Evolutionary conservation across 352 stramenopile species (phyloP).

Genomic region (Peronospora tabacina): DNA sequence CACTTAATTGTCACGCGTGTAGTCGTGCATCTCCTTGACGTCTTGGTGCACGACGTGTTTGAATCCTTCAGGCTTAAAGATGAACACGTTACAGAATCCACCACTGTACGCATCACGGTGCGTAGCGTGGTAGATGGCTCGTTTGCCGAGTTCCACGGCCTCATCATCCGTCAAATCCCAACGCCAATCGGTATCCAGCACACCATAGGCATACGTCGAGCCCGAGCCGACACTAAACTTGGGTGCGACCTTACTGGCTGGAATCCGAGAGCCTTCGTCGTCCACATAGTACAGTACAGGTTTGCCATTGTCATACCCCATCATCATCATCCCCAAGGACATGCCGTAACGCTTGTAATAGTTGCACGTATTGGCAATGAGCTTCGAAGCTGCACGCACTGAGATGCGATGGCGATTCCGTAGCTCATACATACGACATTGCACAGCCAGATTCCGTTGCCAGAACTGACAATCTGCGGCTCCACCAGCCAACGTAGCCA

Average conservation of each 20-base stretch:
- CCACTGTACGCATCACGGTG: constrained; percentile 98
- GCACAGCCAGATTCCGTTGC: constrained; percentile 97
- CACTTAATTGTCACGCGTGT: constrained; percentile 41
- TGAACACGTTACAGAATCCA: constrained; percentile 94
- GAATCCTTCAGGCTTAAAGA: constrained; percentile 97
- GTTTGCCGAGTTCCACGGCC: constrained; percentile 97
- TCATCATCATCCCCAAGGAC: constrained; percentile 99
- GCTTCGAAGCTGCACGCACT: constrained; percentile 96
- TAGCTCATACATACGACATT: constrained; percentile 96
- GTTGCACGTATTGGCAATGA: constrained; percentile 99
- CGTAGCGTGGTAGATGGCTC: constrained; percentile 99
- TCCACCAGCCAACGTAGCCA: constrained; percentile 98
- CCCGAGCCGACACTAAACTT: constrained; percentile 99
- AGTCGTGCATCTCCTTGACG: constrained; percentile 98
- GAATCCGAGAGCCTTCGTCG: constrained; percentile 96
- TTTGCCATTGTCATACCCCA: constrained; percentile 97
- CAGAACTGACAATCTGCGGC: constrained; percentile 99
- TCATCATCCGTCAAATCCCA: constrained; percentile 97
- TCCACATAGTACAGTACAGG: constrained; percentile 99
- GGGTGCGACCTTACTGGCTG: constrained; percentile 89
- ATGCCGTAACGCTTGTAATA: constrained; percentile 91
- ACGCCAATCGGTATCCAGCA: constrained; percentile 96
- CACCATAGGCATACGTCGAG: constrained; percentile 98
- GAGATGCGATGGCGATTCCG: constrained; percentile 99
- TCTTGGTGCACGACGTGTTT: constrained; percentile 95